These are phyloP conservation scores for Diplosphaera chodatii DNA, from an alignment of 139 green algal genomes.

Conservation along the genomic window DNA sequence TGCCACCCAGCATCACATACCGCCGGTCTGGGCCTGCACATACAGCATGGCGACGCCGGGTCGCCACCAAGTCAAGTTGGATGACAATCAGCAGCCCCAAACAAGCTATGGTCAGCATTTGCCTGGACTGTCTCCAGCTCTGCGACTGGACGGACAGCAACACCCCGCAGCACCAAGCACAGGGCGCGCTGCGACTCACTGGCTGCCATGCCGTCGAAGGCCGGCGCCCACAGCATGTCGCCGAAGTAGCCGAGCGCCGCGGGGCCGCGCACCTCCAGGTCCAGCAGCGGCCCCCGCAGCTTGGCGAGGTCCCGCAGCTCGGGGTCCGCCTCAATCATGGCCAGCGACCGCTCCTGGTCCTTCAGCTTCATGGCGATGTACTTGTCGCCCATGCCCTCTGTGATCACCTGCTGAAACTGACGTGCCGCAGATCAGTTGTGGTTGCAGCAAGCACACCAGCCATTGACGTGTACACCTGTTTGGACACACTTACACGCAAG, in stretches of 20 bases:
- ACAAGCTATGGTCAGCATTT: too few species aligned
- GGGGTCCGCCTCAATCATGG: constrained; percentile 59
- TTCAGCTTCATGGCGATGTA: constrained; percentile 75
- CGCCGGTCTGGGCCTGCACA: constrained; percentile 8
- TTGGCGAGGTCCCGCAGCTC: constrained; percentile 50
- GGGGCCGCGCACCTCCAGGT: constrained; percentile 87
- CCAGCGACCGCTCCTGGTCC: constrained; percentile 82
- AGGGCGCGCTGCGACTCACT: too few species aligned
- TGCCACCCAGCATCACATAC: constrained; percentile 88
- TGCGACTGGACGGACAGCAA: too few species aligned
- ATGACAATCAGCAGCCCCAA: too few species aligned
- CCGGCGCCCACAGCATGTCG: constrained; percentile 52
- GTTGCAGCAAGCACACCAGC: too few species aligned
- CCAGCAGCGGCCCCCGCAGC: constrained; percentile 80
- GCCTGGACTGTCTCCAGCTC: too few species aligned
- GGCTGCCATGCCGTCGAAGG: constrained; percentile 16
- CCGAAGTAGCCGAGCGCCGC: constrained; percentile 86
- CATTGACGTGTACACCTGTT: too few species aligned
- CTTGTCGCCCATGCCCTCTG: constrained; percentile 33
- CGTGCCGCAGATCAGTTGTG: too few species aligned
- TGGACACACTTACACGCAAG: too few species aligned
- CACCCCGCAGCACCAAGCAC: too few species aligned
- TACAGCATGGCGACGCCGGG: neutral
- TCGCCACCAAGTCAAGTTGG: too few species aligned
- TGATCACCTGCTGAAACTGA: too few species aligned